Evolutionary conservation across 805 yeast genomes (phyloP), one percentile per base, ranked within the genome.

Genomic region (Kurtzmaniella cleridarum): DNA sequence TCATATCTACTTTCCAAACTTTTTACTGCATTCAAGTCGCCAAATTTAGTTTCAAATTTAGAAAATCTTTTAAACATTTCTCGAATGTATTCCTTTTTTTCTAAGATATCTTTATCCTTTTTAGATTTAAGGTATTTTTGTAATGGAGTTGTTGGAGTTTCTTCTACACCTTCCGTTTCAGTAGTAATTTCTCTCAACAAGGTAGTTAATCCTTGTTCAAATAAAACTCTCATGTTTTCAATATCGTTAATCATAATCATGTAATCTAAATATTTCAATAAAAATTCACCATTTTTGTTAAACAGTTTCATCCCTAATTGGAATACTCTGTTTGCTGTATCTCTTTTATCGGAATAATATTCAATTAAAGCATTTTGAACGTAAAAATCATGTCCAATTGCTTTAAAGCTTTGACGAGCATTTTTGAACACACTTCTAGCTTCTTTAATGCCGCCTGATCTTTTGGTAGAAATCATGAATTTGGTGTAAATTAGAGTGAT

Each of bases 361-460:
- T 91, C 98, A 66, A 89, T 69, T 54, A 78, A 66, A 0, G 97
- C 96, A 51, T 84, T 83, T 42, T 86, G 91, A 15, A 81, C 80
- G 59, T 75, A 91, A 15, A 91, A 74, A 49, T 87, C 87, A 65
- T 80, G 79, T 0, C 95, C 82, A 31, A 84, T 61, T 9, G 67
- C 62, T n/a, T 67, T 55, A 47, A 77, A 73, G 39, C 53, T 58
- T 53, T 79, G 78, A 49, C 95, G 76, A 7, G 84, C 83, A 47
- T 71, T 75, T 40, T 84, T 73, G 55, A 89, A 88, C 2, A 86
- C 68, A 17, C 67, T 55, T 44, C 98, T 74, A 2, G 95, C 89
- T 28, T 81, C 88, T 36, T 77, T 76, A 26, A 82, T 66, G 3
- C 90, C 91, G 34, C 71, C 69, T 15, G 74, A 55, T 45, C 96